These are phyloP conservation scores for Trichophyton equinum DNA, from an alignment of 2,329 filamentous ascomycete genomes.

Conservation along the genomic window DNA sequence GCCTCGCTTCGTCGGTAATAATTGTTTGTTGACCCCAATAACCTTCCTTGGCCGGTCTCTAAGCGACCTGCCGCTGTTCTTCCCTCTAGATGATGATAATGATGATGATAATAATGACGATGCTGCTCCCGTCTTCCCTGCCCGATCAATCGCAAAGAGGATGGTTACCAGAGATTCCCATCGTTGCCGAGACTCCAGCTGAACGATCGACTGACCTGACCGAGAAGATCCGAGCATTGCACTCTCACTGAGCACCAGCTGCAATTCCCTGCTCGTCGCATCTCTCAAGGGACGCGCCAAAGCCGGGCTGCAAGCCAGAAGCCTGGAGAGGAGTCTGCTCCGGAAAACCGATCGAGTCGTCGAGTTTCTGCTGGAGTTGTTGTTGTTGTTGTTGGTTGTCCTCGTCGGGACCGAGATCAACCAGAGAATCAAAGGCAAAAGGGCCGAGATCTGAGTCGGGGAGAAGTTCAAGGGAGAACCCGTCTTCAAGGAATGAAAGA, in stretches of 20 bases:
- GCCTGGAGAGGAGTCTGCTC: conserved; percentile 38
- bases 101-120: background rate
- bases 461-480: conserved; percentile 60
- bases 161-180: conserved; percentile 38
- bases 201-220: conserved; percentile 23
- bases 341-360: conserved; percentile 37
- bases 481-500: conserved; percentile 64
- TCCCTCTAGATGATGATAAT: background rate
- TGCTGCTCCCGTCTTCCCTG: conserved; percentile 21
- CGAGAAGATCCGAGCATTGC: conserved; percentile 24
- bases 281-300: conserved; percentile 42
- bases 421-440: conserved; percentile 43
- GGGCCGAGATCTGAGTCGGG: conserved; percentile 36
- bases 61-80: background rate
- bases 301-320: conserved; percentile 42
- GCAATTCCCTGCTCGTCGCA: conserved; percentile 43
- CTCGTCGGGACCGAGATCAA: conserved; percentile 41
- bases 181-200: conserved; percentile 19
- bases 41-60: background rate
- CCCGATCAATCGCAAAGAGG: conserved; percentile 34
- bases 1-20: background rate
- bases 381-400: background rate
- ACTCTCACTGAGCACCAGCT: conserved; percentile 36
- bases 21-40: background rate
- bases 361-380: conserved; percentile 27